Percentiles rank a stretch among this genome's conserved stretches.
These are phyloP conservation scores for Tillandsia fasciculata DNA, from an alignment of 176 grass and related monocot genomes.

Conservation along the genomic window DNA sequence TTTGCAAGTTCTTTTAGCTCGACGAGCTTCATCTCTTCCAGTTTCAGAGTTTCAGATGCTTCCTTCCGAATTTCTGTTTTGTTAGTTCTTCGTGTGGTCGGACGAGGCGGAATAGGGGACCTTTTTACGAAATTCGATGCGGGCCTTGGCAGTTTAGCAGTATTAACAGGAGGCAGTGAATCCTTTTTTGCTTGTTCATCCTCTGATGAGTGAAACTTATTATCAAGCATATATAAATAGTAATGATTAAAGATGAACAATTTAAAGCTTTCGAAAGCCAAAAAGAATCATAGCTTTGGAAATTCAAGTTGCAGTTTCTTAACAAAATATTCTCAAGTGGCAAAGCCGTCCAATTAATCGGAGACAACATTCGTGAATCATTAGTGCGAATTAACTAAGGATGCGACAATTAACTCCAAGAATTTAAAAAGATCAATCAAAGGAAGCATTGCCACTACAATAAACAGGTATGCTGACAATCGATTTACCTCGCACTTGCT, in stretches of 20 bases:
- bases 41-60: slow-evolving; percentile 4
- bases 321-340: no score
- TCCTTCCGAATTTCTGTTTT: neutral
- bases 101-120: slow-evolving; percentile 15
- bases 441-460: neutral
- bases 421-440: neutral
- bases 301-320: no score
- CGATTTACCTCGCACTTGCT: slow-evolving; percentile 1
- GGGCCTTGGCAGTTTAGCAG: slow-evolving; percentile 11
- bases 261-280: neutral
- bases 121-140: slow-evolving; percentile 19
- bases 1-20: slow-evolving; percentile 56
- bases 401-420: neutral
- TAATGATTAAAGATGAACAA: no score
- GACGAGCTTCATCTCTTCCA: slow-evolving; percentile 46
- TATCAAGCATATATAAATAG: neutral
- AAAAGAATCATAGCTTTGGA: neutral
- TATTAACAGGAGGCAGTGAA: neutral
- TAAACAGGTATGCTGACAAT: neutral
- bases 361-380: no score
- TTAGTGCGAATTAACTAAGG: neutral
- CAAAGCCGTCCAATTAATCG: no score
- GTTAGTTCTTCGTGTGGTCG: neutral
- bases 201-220: neutral
- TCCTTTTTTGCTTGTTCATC: neutral